Conservation (phyloP, 2,329 filamentous ascomycete genomes). For the Alternaria sp. region DNA sequence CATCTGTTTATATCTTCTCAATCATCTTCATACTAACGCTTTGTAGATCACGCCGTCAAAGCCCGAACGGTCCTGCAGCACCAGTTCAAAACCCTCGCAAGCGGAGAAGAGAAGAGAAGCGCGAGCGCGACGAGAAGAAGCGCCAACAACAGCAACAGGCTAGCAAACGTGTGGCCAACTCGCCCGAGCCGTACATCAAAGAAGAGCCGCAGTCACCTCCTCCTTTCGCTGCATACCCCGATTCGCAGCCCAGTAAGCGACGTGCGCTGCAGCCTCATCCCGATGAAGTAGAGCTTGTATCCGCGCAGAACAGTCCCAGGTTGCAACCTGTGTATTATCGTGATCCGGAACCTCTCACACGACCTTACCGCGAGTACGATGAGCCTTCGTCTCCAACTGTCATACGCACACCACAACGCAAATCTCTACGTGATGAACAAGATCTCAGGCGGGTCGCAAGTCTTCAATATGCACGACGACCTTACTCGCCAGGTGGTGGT, state of each 20-base stretch:
- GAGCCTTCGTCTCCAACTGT: conserved; percentile 51
- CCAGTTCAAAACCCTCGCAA: conserved; percentile 60
- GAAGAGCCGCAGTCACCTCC: conserved; percentile 69
- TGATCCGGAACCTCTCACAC: conserved; percentile 46
- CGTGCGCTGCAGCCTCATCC: conserved; percentile 49
- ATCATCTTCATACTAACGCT: conserved; percentile 21
- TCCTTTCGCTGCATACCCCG: conserved; percentile 56
- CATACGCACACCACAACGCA: conserved; percentile 50
- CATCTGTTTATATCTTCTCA: not conserved
- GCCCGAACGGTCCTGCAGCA: conserved; percentile 54
- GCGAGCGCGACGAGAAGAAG: conserved; percentile 43
- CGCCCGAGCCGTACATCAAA: conserved; percentile 64
- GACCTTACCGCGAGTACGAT: conserved; percentile 55
- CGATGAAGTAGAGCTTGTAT: conserved; percentile 51
- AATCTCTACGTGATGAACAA: conserved; percentile 54
- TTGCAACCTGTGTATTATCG: conserved; percentile 58
- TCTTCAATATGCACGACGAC: conserved; percentile 56
- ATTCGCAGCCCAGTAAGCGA: conserved; percentile 51
- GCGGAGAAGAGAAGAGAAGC: conserved; percentile 58
- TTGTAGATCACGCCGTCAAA: conserved; percentile 51
- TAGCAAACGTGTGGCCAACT: conserved; percentile 43
- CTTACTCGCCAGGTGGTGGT: conserved; percentile 49
- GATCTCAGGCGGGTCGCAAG: conserved; percentile 59
- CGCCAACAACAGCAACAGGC: conserved; percentile 37
- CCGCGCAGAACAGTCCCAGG: conserved; percentile 49